Percentiles rank a stretch among this genome's conserved stretches.
phyloP scores from a whole-genome alignment of 2,329 filamentous ascomycete genomes.

The Fusarium guadeloupense region DNA sequence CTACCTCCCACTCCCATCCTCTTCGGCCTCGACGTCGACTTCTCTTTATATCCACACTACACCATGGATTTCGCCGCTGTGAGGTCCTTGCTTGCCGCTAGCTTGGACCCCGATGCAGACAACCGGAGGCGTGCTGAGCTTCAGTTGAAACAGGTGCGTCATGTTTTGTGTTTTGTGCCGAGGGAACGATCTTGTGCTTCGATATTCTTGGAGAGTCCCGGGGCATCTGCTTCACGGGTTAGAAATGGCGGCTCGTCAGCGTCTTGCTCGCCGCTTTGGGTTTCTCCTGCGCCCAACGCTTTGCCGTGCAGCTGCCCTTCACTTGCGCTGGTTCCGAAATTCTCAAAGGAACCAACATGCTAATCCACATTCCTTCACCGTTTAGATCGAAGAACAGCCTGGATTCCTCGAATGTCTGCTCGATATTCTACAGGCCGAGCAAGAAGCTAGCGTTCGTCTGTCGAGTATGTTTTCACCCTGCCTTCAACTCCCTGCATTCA shows the following conservation, averaged over 20 bases:
- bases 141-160: constrained; percentile 80
- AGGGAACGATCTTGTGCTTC: constrained; percentile 15
- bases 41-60: constrained; percentile 31
- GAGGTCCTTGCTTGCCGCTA: constrained; percentile 79
- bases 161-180: constrained; percentile 19
- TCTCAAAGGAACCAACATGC: constrained; percentile 11
- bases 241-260: neutral
- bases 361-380: constrained; percentile 30
- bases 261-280: neutral
- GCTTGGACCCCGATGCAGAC: constrained; percentile 78
- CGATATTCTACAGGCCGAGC: constrained; percentile 89
- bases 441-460: constrained; percentile 83
- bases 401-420: constrained; percentile 92
- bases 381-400: constrained; percentile 85
- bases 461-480: constrained; percentile 73
- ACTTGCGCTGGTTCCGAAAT: constrained; percentile 23
- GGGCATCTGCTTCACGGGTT: neutral
- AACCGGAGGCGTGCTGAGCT: constrained; percentile 79
- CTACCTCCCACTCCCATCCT: constrained; percentile 36
- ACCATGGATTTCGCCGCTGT: constrained; percentile 79
- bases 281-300: constrained; percentile 18
- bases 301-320: constrained; percentile 22
- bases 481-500: constrained; percentile 3
- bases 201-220: neutral
- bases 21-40: constrained; percentile 41